Percentiles rank a stretch among this genome's conserved stretches.
Evolutionary conservation across 1,139 yeast genomes (phyloP).

Genomic region (Zygoascus hellenicus): DNA sequence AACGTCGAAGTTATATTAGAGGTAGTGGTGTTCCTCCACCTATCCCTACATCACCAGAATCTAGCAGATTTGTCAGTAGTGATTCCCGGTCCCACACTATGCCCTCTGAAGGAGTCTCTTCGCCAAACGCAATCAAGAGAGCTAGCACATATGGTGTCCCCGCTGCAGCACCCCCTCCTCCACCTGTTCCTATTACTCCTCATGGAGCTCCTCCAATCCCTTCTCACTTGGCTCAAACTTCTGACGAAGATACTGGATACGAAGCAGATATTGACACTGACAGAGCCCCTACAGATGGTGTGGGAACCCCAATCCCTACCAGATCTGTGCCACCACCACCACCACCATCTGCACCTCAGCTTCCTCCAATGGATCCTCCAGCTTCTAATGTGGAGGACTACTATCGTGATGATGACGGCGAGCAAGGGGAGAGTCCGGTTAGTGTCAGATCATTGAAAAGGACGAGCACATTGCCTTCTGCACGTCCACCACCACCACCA

Average conservation of each 20-base stretch:
- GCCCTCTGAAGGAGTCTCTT: conserved; percentile 1
- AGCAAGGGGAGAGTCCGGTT: neutral
- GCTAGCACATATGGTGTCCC: conserved; percentile 9
- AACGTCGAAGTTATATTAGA: conserved; percentile 23
- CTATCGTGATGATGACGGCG: conserved; percentile 2
- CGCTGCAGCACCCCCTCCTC: conserved; percentile 18
- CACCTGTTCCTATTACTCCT: conserved; percentile 12
- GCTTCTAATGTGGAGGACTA: neutral
- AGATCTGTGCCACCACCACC: conserved; percentile 23
- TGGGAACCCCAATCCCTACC: neutral
- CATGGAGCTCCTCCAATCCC: conserved; percentile 11
- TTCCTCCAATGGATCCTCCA: conserved; percentile 12
- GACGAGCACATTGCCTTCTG: conserved; percentile 14
- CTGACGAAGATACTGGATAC: conserved; percentile 40
- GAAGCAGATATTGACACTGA: conserved; percentile 50
- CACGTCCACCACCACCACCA: conserved; percentile 22
- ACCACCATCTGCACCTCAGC: conserved; percentile 18
- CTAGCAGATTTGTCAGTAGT: neutral
- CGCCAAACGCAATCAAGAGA: conserved; percentile 4
- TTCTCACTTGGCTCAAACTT: conserved; percentile 14
- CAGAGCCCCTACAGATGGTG: conserved; percentile 13
- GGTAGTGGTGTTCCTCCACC: conserved; percentile 30
- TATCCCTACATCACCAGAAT: conserved; percentile 17
- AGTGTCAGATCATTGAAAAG: conserved; percentile 17
- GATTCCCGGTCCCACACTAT: conserved; percentile 1